Conservation (phyloP, 306 rosid genomes). For the Trichosanthes truncata region DNA sequence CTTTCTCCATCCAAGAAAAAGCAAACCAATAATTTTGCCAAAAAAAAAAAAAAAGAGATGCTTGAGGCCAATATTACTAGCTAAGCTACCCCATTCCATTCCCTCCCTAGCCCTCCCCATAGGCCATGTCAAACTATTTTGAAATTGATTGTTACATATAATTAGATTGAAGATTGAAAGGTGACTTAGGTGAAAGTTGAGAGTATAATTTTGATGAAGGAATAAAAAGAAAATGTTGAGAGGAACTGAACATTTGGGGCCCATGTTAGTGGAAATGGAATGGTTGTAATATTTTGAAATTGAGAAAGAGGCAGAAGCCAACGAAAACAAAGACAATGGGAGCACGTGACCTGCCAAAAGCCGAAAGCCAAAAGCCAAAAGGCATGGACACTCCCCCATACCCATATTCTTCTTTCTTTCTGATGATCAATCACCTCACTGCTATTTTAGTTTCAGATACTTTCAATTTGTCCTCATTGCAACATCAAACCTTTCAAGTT, state of each 20-base stretch:
- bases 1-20: background rate
- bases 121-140: too few relatives aligned
- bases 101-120: background rate
- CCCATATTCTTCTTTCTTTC: slow-evolving; percentile 10
- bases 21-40: background rate
- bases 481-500: background rate
- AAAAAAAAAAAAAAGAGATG: background rate
- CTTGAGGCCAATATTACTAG: background rate
- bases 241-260: too few relatives aligned
- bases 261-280: too few relatives aligned
- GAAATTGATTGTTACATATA: too few relatives aligned
- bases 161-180: too few relatives aligned
- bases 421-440: slow-evolving; percentile 16
- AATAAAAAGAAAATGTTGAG: too few relatives aligned
- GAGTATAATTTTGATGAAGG: too few relatives aligned
- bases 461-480: background rate
- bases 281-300: too few relatives aligned
- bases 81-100: background rate
- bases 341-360: slow-evolving; percentile 87
- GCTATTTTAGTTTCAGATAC: background rate
- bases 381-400: slow-evolving; percentile 23
- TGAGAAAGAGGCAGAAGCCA: slow-evolving; percentile 35
- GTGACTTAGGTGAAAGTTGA: too few relatives aligned
- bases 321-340: slow-evolving; percentile 57
- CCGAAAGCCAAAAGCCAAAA: background rate